A percentile compares a stretch with the other conserved stretches of the same genome.
These are phyloP conservation scores for Allodekkera sacchari DNA, from an alignment of 805 yeast genomes.

Conservation along the genomic window DNA sequence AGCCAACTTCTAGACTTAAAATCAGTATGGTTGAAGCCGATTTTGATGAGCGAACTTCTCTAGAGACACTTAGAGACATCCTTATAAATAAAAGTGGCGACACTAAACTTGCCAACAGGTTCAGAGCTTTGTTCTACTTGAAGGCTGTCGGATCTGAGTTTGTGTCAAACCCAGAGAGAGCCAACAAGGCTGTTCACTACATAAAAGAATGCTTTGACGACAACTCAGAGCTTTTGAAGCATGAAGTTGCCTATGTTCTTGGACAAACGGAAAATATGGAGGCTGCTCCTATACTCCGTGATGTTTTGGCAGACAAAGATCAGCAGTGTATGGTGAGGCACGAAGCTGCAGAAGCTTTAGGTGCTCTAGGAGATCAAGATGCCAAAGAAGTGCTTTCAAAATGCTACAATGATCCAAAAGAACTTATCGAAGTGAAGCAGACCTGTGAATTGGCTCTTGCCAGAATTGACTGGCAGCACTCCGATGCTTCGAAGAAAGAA, in stretches of 20 bases:
- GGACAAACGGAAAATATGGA: constrained; percentile 87
- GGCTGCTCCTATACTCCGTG: constrained; percentile 69
- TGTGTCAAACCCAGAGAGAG: constrained; percentile 38
- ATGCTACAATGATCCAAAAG: constrained; percentile 63
- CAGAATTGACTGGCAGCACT: constrained; percentile 87
- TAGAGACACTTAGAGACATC: constrained; percentile 68
- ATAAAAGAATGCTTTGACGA: constrained; percentile 80
- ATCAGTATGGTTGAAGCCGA: constrained; percentile 12
- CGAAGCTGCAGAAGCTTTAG: constrained; percentile 98
- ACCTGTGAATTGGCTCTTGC: constrained; percentile 97
- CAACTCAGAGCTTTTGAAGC: constrained; percentile 84
- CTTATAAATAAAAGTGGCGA: constrained; percentile 58
- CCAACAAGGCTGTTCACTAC: constrained; percentile 64
- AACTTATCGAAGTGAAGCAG: constrained; percentile 77
- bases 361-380: constrained; percentile 81
- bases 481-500: constrained; percentile 59
- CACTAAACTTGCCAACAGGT: constrained; percentile 73
- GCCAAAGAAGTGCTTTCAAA: constrained; percentile 59
- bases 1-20: too few species aligned
- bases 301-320: constrained; percentile 51
- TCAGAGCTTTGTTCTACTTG: constrained; percentile 88
- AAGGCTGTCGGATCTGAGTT: constrained; percentile 81
- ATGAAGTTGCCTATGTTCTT: constrained; percentile 93
- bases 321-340: constrained; percentile 98
- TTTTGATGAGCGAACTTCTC: constrained; percentile 22